Evolutionary conservation across 2,329 filamentous ascomycete genomes (phyloP).

Genomic region (Blastomyces parvus): DNA sequence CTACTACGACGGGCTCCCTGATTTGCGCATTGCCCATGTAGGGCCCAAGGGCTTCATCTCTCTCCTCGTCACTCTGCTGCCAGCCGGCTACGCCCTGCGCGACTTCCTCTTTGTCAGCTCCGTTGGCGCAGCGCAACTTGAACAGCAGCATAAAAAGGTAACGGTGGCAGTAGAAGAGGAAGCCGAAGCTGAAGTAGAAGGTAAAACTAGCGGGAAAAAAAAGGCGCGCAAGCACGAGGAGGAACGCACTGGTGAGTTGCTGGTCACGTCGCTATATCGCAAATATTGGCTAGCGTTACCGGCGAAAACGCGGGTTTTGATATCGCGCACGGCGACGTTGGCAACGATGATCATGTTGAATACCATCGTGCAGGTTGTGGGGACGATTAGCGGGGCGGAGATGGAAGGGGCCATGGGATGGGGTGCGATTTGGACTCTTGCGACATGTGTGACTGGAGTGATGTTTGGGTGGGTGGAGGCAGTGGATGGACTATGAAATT

Average conservation of each 20-base stretch:
- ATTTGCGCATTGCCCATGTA: conserved; percentile 57
- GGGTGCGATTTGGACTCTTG: conserved; percentile 63
- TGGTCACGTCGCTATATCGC: conserved; percentile 55
- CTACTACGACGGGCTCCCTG: conserved; percentile 63
- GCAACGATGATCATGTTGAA: conserved; percentile 40
- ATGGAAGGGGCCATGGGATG: conserved; percentile 60
- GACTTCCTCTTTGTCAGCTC: conserved; percentile 62
- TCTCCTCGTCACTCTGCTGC: conserved; percentile 47
- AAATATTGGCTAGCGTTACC: conserved; percentile 53
- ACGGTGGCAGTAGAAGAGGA: conserved; percentile 4
- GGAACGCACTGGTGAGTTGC: conserved; percentile 56
- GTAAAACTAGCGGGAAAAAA: neutral
- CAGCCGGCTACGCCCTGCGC: conserved; percentile 61
- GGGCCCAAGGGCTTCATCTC: conserved; percentile 45
- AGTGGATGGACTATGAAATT: conserved; percentile 15
- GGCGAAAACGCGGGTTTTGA: conserved; percentile 52
- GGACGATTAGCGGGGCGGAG: conserved; percentile 62
- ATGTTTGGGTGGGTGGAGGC: conserved; percentile 34
- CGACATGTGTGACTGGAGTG: conserved; percentile 23
- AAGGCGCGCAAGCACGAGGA: conserved; percentile 22
- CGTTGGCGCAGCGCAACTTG: conserved; percentile 37
- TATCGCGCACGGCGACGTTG: conserved; percentile 51
- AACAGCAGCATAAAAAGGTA: conserved; percentile 15
- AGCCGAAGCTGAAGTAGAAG: conserved; percentile 15
- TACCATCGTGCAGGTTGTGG: conserved; percentile 54